Evolutionary conservation across 78 protist species (phyloP).

Genomic region (Dictyostelium purpureum): DNA sequence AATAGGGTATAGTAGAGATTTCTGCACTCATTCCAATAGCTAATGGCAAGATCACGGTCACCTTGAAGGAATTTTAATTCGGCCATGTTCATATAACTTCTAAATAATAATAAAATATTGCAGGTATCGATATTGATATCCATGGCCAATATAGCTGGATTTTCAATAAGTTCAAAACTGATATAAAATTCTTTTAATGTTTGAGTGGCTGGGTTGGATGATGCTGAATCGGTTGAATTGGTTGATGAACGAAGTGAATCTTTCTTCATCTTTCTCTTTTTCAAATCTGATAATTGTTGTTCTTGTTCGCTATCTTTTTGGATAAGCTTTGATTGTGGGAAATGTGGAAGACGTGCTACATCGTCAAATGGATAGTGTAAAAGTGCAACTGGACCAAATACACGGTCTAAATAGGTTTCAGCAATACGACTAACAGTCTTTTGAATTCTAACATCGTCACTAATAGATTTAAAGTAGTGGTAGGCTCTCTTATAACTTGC

Average conservation of each 20-base stretch:
- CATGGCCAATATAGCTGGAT: slow-evolving; percentile 70
- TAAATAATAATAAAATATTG: slow-evolving; percentile 29
- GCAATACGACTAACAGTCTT: slow-evolving; percentile 73
- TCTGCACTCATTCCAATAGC: slow-evolving; percentile 64
- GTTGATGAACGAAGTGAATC: slow-evolving; percentile 1
- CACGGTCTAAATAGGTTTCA: slow-evolving; percentile 73
- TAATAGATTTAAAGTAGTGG: slow-evolving; percentile 74
- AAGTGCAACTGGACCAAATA: slow-evolving; percentile 76
- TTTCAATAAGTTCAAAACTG: slow-evolving; percentile 69
- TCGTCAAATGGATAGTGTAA: slow-evolving; percentile 76
- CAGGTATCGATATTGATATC: slow-evolving; percentile 76
- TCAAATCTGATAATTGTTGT: slow-evolving; percentile 45
- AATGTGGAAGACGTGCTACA: slow-evolving; percentile 70
- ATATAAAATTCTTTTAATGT: slow-evolving; percentile 66
- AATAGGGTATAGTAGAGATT: slow-evolving; percentile 63
- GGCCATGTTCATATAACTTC: slow-evolving; percentile 76
- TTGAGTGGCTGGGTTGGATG: neutral
- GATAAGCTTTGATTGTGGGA: slow-evolving; percentile 15
- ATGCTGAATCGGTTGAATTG: neutral
- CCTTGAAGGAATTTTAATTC: slow-evolving; percentile 73
- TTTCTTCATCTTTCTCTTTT: slow-evolving; percentile 10
- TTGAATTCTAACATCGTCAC: slow-evolving; percentile 77
- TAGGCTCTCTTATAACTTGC: slow-evolving; percentile 72
- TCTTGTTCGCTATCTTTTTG: slow-evolving; percentile 35
- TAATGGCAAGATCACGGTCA: slow-evolving; percentile 69